These are phyloP conservation scores for Lactarius sp. DNA, from an alignment of 768 basidiomycete genomes.

Conservation along the genomic window DNA sequence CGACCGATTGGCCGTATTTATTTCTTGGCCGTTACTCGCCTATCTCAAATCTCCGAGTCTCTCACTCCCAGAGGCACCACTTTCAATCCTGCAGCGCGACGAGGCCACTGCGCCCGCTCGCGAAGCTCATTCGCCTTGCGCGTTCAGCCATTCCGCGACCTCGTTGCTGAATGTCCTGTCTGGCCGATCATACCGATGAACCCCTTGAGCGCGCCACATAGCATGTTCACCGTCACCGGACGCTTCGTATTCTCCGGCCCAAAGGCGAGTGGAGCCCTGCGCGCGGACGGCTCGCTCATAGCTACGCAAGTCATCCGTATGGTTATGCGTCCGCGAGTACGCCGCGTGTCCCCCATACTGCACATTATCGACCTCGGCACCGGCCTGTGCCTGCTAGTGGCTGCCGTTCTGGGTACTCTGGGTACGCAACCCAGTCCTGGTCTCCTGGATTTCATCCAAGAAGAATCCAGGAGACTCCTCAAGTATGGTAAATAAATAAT, in stretches of 20 bases:
- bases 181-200: not conserved
- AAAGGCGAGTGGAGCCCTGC: constrained; percentile 57
- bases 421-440: constrained; percentile 1
- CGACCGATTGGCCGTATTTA: not conserved
- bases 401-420: constrained; percentile 2
- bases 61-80: not conserved
- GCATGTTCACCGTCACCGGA: constrained; percentile 6
- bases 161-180: constrained; percentile 1
- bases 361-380: not conserved
- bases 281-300: constrained; percentile 74
- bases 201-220: constrained; percentile 6
- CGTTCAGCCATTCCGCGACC: constrained; percentile 11
- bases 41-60: not conserved
- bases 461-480: no score
- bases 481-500: no score
- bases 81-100: constrained; percentile 11
- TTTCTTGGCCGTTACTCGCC: not conserved
- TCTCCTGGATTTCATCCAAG: no score
- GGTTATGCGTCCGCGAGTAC: constrained; percentile 31
- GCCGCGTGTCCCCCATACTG: not conserved
- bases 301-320: constrained; percentile 57
- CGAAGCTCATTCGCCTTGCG: constrained; percentile 25
- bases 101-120: constrained; percentile 9
- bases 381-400: not conserved
- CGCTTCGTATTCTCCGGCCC: constrained; percentile 56